These are phyloP conservation scores for Penicillium capsulatum DNA, from an alignment of 2,329 filamentous ascomycete genomes.

Conservation along the genomic window DNA sequence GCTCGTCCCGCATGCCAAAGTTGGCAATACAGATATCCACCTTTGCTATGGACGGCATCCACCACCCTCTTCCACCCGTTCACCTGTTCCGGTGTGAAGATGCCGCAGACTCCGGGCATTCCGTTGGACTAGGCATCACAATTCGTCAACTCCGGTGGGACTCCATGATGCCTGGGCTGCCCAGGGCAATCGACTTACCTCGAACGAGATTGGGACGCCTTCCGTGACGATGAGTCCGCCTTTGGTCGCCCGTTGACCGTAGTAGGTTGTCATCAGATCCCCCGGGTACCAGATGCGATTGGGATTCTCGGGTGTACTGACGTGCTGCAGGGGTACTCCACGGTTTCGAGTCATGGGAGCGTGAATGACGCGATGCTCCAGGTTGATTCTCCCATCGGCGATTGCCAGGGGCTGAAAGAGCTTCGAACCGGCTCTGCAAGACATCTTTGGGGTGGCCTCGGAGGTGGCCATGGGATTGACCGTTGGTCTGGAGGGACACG, in stretches of 20 bases:
- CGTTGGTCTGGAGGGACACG: too few species aligned
- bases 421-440: too few species aligned
- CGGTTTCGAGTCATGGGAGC: constrained; percentile 54
- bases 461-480: too few species aligned
- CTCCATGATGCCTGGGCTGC: too few species aligned
- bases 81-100: constrained; percentile 30
- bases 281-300: constrained; percentile 49
- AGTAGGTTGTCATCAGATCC: constrained; percentile 30
- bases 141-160: too few species aligned
- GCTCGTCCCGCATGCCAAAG: constrained; percentile 37
- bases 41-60: constrained; percentile 32
- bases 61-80: constrained; percentile 32
- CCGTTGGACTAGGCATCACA: constrained; percentile 26
- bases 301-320: constrained; percentile 45
- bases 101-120: constrained; percentile 29
- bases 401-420: constrained; percentile 46
- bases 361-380: constrained; percentile 51
- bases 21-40: constrained; percentile 32
- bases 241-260: constrained; percentile 30
- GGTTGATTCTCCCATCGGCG: constrained; percentile 46
- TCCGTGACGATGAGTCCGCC: constrained; percentile 35
- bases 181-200: too few species aligned
- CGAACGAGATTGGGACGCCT: constrained; percentile 25
- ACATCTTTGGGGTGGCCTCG: too few species aligned
- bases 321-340: constrained; percentile 43